phyloP scores from a whole-genome alignment of 257 asterid species.

The Salvia miltiorrhiza region DNA sequence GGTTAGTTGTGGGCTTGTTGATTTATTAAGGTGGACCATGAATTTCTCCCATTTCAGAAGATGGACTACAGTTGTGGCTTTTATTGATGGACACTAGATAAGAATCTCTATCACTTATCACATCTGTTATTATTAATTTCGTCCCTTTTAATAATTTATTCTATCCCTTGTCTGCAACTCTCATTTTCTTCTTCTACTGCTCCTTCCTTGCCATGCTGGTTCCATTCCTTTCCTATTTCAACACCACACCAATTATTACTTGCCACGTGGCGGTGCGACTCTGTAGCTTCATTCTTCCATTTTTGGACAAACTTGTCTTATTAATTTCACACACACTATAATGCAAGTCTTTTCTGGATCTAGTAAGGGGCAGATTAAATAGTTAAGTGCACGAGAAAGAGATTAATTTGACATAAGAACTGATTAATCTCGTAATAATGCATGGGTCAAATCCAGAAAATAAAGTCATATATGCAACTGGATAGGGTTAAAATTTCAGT shows the following conservation, averaged over 20 bases:
- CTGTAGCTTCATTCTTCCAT: not conserved
- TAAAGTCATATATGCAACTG: not conserved
- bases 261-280: not conserved
- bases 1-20: too few relatives aligned
- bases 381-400: too few relatives aligned
- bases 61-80: slow-evolving; percentile 2
- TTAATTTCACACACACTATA: not conserved
- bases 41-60: not conserved
- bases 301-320: not conserved
- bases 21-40: slow-evolving; percentile 14
- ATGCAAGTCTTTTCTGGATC: too few relatives aligned
- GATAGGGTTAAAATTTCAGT: not conserved
- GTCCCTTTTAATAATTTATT: not conserved
- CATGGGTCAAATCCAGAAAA: too few relatives aligned
- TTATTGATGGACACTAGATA: slow-evolving; percentile 4
- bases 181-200: not conserved
- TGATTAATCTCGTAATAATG: too few relatives aligned
- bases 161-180: not conserved
- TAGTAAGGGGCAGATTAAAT: too few relatives aligned
- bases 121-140: not conserved
- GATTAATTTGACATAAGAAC: too few relatives aligned
- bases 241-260: not conserved
- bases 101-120: not conserved
- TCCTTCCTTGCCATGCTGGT: not conserved
- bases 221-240: not conserved